Base-by-base conservation (phyloP, 1,139 yeast species). In the Hyphopichia pseudoburtonii region DNA sequence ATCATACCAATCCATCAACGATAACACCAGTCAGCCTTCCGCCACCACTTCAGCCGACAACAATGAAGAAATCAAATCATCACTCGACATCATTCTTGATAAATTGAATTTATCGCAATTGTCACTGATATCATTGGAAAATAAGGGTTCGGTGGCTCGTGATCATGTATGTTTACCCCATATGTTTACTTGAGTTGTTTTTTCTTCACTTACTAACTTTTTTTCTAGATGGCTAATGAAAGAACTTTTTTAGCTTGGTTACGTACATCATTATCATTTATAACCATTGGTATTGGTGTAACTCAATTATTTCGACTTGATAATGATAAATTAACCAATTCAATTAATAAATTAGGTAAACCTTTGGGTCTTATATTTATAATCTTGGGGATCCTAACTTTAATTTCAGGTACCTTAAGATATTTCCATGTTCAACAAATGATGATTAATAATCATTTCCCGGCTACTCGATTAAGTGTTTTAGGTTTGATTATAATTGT, bases 191-290 rank as follows among this genome's bases (percentile, higher is more conserved):
- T n/a, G n/a, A 7, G 23, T 7, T 21, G 9, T 10, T 21, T 21
- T 21, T n/a, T n/a, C n/a, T n/a, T n/a, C n/a, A n/a, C n/a, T n/a
- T n/a, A n/a, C n/a, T n/a, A n/a, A n/a, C n/a, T n/a, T n/a, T n/a
- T n/a, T n/a, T 6, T 27, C 5, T 14, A 39, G 33, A 54, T 86
- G 59, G 90, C 95, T 14, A 85, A 84, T 53, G 95, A 86, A 54
- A 66, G 95, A 41, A 86, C 94, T 0, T 80, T 79, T 41, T 63
- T 86, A 11, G 92, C 94, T 1, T 86, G 90, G 85, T 60, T 82
- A 28, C 68, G 94, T 42, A 85, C 94, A 0, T 64, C 72, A 3
- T 50, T 70, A 17, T 61, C 72, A 11, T 67, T 70, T 41, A 60
- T 69, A 5, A 66, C 73, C 12, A 58, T 69, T 29, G 75, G 75